Evolutionary conservation across 768 basidiomycete genomes (phyloP).

Genomic region (Lactarius hatsudake): DNA sequence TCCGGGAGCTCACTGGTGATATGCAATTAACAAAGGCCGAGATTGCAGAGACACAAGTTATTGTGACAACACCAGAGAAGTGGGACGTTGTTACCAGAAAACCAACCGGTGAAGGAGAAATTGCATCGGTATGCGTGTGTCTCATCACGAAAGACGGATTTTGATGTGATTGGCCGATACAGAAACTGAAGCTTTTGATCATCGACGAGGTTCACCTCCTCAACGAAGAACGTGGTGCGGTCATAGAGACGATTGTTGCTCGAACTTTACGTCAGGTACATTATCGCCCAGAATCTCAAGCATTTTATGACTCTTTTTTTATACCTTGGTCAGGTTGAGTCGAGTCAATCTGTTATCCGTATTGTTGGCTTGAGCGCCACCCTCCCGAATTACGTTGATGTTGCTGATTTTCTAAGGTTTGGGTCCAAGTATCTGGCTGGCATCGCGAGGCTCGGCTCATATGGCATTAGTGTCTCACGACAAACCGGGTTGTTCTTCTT

Average conservation of each 20-base stretch:
- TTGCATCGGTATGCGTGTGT: slow-evolving; percentile 70
- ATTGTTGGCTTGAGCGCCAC: slow-evolving; percentile 97
- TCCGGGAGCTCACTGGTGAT: slow-evolving; percentile 83
- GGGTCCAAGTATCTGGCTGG: slow-evolving; percentile 21
- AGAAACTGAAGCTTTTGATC: slow-evolving; percentile 92
- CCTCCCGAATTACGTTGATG: slow-evolving; percentile 94
- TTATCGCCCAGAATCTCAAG: neutral
- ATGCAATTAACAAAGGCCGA: slow-evolving; percentile 96
- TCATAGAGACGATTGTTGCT: slow-evolving; percentile 97
- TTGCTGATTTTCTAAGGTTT: slow-evolving; percentile 90
- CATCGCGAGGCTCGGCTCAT: slow-evolving; percentile 14
- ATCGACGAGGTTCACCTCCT: slow-evolving; percentile 97
- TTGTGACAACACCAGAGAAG: slow-evolving; percentile 98
- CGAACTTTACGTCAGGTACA: slow-evolving; percentile 84
- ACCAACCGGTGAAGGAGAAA: slow-evolving; percentile 93
- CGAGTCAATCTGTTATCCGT: slow-evolving; percentile 91
- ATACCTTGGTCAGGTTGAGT: slow-evolving; percentile 69
- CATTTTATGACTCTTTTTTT: neutral
- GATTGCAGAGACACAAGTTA: slow-evolving; percentile 93
- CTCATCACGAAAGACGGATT: neutral
- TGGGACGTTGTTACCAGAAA: slow-evolving; percentile 99
- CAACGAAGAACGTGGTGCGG: slow-evolving; percentile 97
- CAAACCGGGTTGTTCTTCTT: slow-evolving; percentile 93
- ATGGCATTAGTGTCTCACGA: slow-evolving; percentile 65
- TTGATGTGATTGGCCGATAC: slow-evolving; percentile 4